These are phyloP conservation scores for Colletotrichum liriopes DNA, from an alignment of 2,329 filamentous ascomycete species.

Conservation along the genomic window DNA sequence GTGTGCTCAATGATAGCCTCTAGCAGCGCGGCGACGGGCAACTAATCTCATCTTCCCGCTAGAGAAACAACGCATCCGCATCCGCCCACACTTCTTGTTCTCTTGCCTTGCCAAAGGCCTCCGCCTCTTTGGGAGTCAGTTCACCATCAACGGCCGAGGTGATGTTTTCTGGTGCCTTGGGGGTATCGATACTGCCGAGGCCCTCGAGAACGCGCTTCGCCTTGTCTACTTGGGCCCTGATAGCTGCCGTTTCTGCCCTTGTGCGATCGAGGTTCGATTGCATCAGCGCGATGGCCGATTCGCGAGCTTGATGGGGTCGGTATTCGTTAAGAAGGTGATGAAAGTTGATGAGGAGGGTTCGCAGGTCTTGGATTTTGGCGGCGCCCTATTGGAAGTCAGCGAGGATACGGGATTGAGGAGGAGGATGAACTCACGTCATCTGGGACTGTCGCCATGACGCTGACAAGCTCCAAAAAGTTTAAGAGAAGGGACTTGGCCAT, in stretches of 20 bases:
- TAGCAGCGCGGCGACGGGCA: neutral
- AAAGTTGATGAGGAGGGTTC: conserved; percentile 89
- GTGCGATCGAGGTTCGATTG: conserved; percentile 84
- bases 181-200: conserved; percentile 68
- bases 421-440: conserved; percentile 58
- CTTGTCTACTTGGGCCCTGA: conserved; percentile 78
- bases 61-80: conserved; percentile 59
- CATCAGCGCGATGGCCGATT: conserved; percentile 90
- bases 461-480: conserved; percentile 89
- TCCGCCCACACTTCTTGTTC: conserved; percentile 58
- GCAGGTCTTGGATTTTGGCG: conserved; percentile 83
- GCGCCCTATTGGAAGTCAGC: conserved; percentile 62
- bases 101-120: conserved; percentile 6
- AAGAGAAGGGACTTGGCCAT: conserved; percentile 88
- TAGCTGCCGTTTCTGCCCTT: conserved; percentile 79
- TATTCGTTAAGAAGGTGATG: conserved; percentile 96
- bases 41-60: conserved; percentile 29
- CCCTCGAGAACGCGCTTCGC: conserved; percentile 82
- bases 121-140: conserved; percentile 21
- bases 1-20: too few species aligned
- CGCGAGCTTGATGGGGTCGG: conserved; percentile 90
- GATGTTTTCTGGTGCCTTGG: conserved; percentile 22
- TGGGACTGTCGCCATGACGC: conserved; percentile 78
- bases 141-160: conserved; percentile 3
- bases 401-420: neutral